Evolutionary conservation across 192 early-diverging fungal species (phyloP).

Genomic region (Endogone sp.): DNA sequence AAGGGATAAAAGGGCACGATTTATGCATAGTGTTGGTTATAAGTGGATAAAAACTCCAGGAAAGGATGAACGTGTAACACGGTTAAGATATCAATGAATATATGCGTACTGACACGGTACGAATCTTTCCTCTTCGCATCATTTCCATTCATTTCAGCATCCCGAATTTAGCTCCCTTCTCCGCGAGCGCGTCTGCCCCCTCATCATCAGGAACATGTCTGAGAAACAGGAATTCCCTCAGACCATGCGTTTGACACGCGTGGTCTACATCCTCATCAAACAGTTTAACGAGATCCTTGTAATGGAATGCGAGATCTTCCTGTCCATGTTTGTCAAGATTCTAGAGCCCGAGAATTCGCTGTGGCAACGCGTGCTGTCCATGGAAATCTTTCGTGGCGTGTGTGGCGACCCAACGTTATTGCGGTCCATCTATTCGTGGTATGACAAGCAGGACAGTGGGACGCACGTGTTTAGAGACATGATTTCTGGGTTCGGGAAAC

Average conservation of each 20-base stretch:
- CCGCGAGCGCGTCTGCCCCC: constrained; percentile 81
- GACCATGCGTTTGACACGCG: constrained; percentile 76
- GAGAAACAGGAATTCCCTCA: constrained; percentile 83
- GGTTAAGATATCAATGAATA: too few relatives aligned
- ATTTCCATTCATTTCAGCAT: constrained; percentile 42
- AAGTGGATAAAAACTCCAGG: too few relatives aligned
- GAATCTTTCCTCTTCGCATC: background rate
- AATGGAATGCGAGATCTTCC: constrained; percentile 92
- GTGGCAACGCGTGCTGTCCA: constrained; percentile 77
- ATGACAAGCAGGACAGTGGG: constrained; percentile 70
- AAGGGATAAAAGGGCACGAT: background rate
- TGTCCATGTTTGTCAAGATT: constrained; percentile 83
- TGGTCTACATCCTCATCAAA: constrained; percentile 77
- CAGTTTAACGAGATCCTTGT: constrained; percentile 70
- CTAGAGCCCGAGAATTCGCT: constrained; percentile 72
- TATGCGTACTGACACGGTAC: too few relatives aligned
- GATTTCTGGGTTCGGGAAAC: constrained; percentile 65
- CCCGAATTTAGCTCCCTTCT: constrained; percentile 65
- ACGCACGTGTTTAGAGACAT: constrained; percentile 81
- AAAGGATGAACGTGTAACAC: too few relatives aligned
- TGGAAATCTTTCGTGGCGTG: constrained; percentile 76
- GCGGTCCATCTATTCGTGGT: constrained; percentile 65
- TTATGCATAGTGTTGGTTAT: too few relatives aligned
- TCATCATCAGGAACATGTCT: constrained; percentile 89
- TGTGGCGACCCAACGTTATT: constrained; percentile 59